phyloP scores from a whole-genome alignment of 129 eudicot species.

The Flaveria brownii region DNA sequence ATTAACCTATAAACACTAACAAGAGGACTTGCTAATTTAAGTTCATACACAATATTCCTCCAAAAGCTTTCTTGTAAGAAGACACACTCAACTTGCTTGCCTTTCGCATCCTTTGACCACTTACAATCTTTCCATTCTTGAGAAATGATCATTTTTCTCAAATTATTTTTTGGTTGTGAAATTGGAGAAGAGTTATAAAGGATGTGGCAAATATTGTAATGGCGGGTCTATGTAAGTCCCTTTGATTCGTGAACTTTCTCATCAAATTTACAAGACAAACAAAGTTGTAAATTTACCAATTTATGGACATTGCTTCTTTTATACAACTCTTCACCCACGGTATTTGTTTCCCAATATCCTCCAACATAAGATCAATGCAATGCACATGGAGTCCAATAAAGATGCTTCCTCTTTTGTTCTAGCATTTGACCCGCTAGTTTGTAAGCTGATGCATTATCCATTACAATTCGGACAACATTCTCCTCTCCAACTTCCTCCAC shows the following conservation, averaged over 20 bases:
- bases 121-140: not conserved
- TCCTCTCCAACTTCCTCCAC: no score
- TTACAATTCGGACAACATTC: no score
- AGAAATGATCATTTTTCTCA: not conserved
- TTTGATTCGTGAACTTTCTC: not conserved
- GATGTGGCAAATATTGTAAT: not conserved
- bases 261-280: not conserved
- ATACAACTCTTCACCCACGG: not conserved
- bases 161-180: no score
- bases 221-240: not conserved
- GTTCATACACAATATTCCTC: conserved; percentile 25
- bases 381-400: no score
- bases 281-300: not conserved
- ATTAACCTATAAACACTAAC: conserved; percentile 10
- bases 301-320: not conserved
- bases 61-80: conserved; percentile 17
- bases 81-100: not conserved
- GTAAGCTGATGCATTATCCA: not conserved
- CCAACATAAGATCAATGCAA: no score
- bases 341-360: no score
- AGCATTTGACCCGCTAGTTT: no score
- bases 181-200: not conserved
- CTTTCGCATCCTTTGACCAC: not conserved
- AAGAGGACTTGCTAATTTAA: conserved; percentile 18
- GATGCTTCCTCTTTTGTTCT: no score